A percentile compares a stretch with the other conserved stretches of the same genome.
phyloP scores from a whole-genome alignment of 345 rosid genomes.

The Salix exigua region DNA sequence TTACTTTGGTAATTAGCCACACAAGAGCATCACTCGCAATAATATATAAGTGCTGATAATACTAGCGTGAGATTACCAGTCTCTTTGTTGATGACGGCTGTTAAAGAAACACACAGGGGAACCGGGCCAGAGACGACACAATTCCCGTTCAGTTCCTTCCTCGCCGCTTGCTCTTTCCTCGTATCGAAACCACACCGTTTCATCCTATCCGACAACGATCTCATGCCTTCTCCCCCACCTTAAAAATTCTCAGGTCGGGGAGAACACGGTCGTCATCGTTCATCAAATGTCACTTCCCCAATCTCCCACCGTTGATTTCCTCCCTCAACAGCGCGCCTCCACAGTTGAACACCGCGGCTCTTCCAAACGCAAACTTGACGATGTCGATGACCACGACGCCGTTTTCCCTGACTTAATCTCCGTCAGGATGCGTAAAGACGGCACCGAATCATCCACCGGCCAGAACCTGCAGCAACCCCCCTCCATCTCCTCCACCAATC shows the following conservation, averaged over 20 bases:
- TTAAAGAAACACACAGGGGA: background rate
- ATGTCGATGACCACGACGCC: slow-evolving; percentile 37
- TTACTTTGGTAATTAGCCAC: background rate
- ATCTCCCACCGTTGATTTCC: slow-evolving; percentile 34
- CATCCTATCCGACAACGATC: slow-evolving; percentile 1
- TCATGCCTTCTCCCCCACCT: slow-evolving; percentile 41
- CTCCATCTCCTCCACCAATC: background rate
- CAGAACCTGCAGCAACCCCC: slow-evolving; percentile 5
- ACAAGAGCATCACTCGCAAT: background rate
- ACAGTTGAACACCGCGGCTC: slow-evolving; percentile 28
- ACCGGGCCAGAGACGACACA: background rate
- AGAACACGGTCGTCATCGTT: slow-evolving; percentile 14
- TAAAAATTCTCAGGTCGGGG: slow-evolving; percentile 35
- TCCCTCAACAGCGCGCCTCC: slow-evolving; percentile 10
- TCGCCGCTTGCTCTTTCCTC: background rate
- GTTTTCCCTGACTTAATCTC: slow-evolving; percentile 31
- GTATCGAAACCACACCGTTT: background rate
- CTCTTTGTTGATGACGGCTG: slow-evolving; percentile 17
- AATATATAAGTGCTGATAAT: background rate
- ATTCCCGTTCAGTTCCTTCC: slow-evolving; percentile 3
- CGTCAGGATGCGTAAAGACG: slow-evolving; percentile 60
- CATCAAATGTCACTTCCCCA: slow-evolving; percentile 50
- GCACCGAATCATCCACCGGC: slow-evolving; percentile 25
- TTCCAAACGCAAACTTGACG: slow-evolving; percentile 73
- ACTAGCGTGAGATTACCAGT: slow-evolving; percentile 15